These are phyloP conservation scores for Euryodendron excelsum DNA, from an alignment of 148 eudicot species.

Conservation along the genomic window DNA sequence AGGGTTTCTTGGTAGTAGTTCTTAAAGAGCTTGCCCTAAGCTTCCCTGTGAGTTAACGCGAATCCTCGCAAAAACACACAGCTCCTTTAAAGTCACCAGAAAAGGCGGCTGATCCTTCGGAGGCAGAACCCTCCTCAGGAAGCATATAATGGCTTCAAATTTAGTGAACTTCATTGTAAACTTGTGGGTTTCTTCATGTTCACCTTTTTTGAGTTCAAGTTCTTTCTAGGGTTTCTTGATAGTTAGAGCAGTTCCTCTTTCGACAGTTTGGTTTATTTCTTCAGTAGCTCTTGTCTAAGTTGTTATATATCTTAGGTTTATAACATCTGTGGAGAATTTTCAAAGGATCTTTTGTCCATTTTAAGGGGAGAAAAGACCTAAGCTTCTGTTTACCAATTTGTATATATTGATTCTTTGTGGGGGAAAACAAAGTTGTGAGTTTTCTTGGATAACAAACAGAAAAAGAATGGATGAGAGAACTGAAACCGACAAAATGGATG, in stretches of 20 bases:
- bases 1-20: constrained; percentile 59
- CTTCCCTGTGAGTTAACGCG: constrained; percentile 14
- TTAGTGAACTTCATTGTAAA: constrained; percentile 8
- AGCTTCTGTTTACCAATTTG: not conserved
- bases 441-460: not conserved
- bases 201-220: constrained; percentile 4
- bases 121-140: constrained; percentile 39
- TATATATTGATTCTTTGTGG: not conserved
- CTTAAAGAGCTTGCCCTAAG: constrained; percentile 8
- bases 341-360: not conserved
- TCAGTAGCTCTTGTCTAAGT: not conserved
- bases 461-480: constrained; percentile 45
- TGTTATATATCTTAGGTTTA: no score
- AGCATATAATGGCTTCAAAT: constrained; percentile 42
- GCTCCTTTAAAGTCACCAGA: constrained; percentile 67
- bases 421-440: not conserved
- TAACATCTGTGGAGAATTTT: not conserved
- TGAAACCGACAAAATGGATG: constrained; percentile 52
- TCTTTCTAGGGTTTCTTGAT: constrained; percentile 15
- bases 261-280: not conserved
- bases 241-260: not conserved
- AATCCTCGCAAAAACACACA: constrained; percentile 19
- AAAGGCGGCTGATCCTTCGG: constrained; percentile 92
- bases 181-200: not conserved
- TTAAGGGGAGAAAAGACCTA: not conserved